Evolutionary conservation across 2,329 filamentous ascomycete species (phyloP).

Genomic region (Fusarium pseudograminearum): DNA sequence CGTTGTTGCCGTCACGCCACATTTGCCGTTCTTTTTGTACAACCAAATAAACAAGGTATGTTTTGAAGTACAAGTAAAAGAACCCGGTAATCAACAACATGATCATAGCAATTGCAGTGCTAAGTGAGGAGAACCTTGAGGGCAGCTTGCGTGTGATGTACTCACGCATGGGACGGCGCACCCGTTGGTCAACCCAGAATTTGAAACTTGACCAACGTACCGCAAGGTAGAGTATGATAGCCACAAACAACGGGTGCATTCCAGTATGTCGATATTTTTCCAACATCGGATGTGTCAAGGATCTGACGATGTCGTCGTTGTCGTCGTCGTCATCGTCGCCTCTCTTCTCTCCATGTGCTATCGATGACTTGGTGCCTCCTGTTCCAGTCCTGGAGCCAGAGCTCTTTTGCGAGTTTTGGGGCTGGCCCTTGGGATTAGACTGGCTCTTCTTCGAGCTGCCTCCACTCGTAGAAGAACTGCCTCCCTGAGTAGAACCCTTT

Average conservation of each 20-base stretch:
- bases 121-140: background rate
- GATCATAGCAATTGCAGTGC: slow-evolving; percentile 12
- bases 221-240: background rate
- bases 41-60: slow-evolving; percentile 36
- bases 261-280: background rate
- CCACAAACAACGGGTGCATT: background rate
- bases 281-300: too few relatives aligned
- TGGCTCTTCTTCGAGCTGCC: background rate
- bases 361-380: background rate
- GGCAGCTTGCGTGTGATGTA: background rate
- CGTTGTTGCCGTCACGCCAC: slow-evolving; percentile 50
- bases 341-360: background rate
- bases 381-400: background rate
- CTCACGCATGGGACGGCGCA: background rate
- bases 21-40: slow-evolving; percentile 41
- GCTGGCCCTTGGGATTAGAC: background rate
- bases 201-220: too few relatives aligned
- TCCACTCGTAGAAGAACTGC: background rate
- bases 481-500: background rate
- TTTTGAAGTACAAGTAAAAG: background rate
- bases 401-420: background rate
- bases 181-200: background rate
- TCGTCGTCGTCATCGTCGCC: background rate
- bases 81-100: slow-evolving; percentile 22
- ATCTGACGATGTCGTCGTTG: background rate